Evolutionary conservation across 148 eudicot genomes (phyloP), one percentile per base, ranked within the genome.

Genomic region (Fagopyrum homotropicum): DNA sequence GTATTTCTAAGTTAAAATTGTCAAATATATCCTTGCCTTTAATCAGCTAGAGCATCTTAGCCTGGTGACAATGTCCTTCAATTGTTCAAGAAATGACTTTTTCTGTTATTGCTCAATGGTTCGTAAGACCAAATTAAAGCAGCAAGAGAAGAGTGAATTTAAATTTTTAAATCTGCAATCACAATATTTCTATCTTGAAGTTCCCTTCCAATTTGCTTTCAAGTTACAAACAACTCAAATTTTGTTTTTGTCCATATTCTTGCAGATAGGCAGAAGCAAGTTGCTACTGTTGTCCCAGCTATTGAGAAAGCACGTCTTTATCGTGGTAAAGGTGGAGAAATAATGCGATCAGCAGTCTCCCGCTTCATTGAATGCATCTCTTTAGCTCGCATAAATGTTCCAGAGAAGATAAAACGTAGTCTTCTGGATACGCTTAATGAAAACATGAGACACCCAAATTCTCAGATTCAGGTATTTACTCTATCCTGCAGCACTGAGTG

Each of bases 241-340:
- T 19, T 76, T 50, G 35, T 50, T 16, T 64, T 2, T 73, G 9
- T 72, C 66, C 54, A 60, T 43, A 35, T 72, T 69, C 29, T 48
- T 77, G 73, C 88, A 94, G 97, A 94, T 80, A 88, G 80, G 87
- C 98, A 91, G 86, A 94, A 86, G 83, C 80, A 63, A 77, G 80
- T 86, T 84, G 96, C 97, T 77, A 90, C 84, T 77, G 60, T 94
- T 75, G 96, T 94, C 76, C 97, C 96, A 80, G 96, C 93, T 74
- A 90, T 91, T 76, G 98, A 94, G 83, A 94, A 92, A 82, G 97
- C 98, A 84, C 89, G 98, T 44, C 87, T 94, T 46, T 94, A 94
- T 84, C 91, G 98, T 73, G 98, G 98, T 59, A 94, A 94, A 83
- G 98, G 98, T 70, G 97, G 98, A 84, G 98, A 94, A 85, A 89